Conservation (phyloP, 257 asterid species). For the Solanum dulcamara region DNA sequence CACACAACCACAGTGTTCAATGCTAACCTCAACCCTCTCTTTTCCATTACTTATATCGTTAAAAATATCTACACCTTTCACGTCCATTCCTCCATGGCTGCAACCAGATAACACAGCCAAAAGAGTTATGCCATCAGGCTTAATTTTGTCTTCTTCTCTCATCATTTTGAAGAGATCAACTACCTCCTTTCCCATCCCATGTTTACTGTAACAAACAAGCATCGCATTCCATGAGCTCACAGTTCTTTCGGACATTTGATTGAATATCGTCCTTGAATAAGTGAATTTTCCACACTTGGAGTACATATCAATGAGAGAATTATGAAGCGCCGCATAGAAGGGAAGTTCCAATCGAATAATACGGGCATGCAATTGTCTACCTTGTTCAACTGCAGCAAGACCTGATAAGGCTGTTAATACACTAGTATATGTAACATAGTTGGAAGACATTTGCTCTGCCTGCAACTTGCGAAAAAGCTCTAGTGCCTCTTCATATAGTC, state of each 20-base stretch:
- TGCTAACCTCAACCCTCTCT: slow-evolving; percentile 24
- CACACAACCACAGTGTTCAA: slow-evolving; percentile 88
- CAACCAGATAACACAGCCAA: slow-evolving; percentile 72
- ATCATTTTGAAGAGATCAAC: slow-evolving; percentile 49
- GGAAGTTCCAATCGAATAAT: slow-evolving; percentile 48
- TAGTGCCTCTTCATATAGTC: slow-evolving; percentile 61
- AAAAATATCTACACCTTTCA: slow-evolving; percentile 46
- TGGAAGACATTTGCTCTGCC: slow-evolving; percentile 43
- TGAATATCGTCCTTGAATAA: slow-evolving; percentile 65
- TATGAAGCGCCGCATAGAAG: slow-evolving; percentile 38
- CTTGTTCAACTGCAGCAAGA: slow-evolving; percentile 71
- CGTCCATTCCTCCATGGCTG: slow-evolving; percentile 80
- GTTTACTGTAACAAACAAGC: slow-evolving; percentile 69
- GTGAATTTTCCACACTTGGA: slow-evolving; percentile 74
- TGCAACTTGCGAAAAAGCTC: slow-evolving; percentile 43
- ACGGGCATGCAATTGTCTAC: slow-evolving; percentile 69
- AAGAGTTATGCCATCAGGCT: slow-evolving; percentile 50
- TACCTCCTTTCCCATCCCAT: slow-evolving; percentile 52
- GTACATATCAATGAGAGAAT: slow-evolving; percentile 84
- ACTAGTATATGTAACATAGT: slow-evolving; percentile 67
- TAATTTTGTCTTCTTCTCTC: slow-evolving; percentile 33
- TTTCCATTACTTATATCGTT: slow-evolving; percentile 21
- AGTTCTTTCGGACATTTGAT: slow-evolving; percentile 44
- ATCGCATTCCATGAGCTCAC: slow-evolving; percentile 77
- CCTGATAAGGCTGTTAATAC: slow-evolving; percentile 67